Conservation (phyloP, 441 rosid genomes). For the Capsella rubella region DNA sequence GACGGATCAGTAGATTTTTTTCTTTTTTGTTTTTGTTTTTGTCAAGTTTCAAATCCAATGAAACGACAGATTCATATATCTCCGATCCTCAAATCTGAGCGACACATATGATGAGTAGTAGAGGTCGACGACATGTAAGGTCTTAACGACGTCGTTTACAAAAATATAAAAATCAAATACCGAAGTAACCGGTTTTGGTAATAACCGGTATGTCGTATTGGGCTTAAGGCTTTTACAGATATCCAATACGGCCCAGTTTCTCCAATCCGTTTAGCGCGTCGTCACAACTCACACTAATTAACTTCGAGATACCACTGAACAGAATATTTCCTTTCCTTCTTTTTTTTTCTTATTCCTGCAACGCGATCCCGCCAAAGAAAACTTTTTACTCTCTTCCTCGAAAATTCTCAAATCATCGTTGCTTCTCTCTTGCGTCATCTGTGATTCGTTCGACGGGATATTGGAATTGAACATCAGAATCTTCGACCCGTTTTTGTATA, state of each 20-base stretch:
- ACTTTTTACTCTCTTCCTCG: constrained; percentile 19
- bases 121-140: constrained; percentile 39
- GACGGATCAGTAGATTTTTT: constrained; percentile 28
- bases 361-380: constrained; percentile 45
- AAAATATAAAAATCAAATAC: too few species aligned
- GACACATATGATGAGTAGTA: constrained; percentile 23
- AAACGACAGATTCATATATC: constrained; percentile 32
- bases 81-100: constrained; percentile 42
- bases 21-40: background rate
- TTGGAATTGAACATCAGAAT: constrained; percentile 12
- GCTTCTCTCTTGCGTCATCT: constrained; percentile 14
- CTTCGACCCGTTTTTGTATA: background rate
- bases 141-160: constrained; percentile 31
- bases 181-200: constrained; percentile 8
- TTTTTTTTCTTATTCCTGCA: background rate
- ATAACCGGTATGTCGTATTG: constrained; percentile 1
- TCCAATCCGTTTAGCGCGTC: background rate
- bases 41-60: constrained; percentile 31
- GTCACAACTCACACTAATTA: too few species aligned
- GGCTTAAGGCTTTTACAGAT: constrained; percentile 20
- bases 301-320: background rate
- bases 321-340: constrained; percentile 6
- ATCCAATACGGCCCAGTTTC: constrained; percentile 21
- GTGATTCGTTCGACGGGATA: background rate
- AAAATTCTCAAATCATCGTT: constrained; percentile 14